Percentiles rank a stretch among this genome's conserved stretches.
Conservation (phyloP, 306 rosid genomes). For the Phaseolus lunatus region DNA sequence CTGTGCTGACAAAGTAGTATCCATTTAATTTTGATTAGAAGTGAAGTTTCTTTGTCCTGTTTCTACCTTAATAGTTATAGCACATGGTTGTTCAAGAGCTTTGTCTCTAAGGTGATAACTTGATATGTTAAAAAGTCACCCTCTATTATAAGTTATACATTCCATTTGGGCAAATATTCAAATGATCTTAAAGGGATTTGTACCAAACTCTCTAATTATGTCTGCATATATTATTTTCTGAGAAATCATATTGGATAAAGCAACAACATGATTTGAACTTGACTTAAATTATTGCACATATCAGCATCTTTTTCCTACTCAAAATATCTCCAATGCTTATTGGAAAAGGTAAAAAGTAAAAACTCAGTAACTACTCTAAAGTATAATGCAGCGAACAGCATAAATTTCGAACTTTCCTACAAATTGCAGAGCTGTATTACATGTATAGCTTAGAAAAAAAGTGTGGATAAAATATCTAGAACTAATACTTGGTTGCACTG, state of each 20-base stretch:
- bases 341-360: background rate
- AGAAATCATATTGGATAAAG: conserved; percentile 25
- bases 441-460: background rate
- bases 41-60: background rate
- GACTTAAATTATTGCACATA: conserved; percentile 35
- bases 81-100: conserved; percentile 4
- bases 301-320: conserved; percentile 24
- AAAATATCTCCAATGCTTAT: conserved; percentile 6
- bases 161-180: conserved; percentile 27
- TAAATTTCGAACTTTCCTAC: background rate
- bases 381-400: conserved; percentile 7
- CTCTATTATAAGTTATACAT: conserved; percentile 6
- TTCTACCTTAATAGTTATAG: background rate
- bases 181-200: conserved; percentile 22
- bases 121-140: conserved; percentile 8
- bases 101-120: conserved; percentile 15
- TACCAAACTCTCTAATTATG: conserved; percentile 27
- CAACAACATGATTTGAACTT: conserved; percentile 27
- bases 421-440: background rate
- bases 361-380: background rate
- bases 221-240: background rate
- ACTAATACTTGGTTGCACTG: background rate
- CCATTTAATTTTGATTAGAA: conserved; percentile 20
- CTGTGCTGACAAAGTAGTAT: conserved; percentile 35
- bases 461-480: background rate